These are phyloP conservation scores for Moelleriella libera DNA, from an alignment of 2,329 filamentous ascomycete species.

Conservation along the genomic window DNA sequence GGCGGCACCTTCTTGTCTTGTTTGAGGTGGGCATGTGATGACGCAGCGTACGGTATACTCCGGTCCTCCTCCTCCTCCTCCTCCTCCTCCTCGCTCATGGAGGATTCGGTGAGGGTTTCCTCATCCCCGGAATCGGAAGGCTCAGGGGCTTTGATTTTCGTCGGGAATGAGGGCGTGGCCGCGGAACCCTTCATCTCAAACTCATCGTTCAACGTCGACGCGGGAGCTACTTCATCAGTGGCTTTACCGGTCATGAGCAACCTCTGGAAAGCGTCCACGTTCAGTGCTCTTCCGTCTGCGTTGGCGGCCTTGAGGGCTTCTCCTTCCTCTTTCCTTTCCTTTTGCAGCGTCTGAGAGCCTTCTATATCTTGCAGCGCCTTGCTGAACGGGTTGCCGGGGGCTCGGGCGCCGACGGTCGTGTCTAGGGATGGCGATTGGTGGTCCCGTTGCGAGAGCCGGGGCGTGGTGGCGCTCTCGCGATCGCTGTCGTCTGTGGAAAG, in stretches of 20 bases:
- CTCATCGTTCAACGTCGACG: not conserved
- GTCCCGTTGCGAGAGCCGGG: slow-evolving; percentile 7
- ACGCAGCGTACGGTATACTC: not conserved
- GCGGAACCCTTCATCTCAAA: not conserved
- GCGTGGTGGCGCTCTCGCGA: slow-evolving; percentile 11
- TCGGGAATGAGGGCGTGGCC: not conserved
- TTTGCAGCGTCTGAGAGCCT: slow-evolving; percentile 15
- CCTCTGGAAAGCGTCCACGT: slow-evolving; percentile 67
- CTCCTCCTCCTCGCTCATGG: slow-evolving; percentile 1
- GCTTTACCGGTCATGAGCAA: slow-evolving; percentile 61
- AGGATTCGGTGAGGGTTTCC: slow-evolving; percentile 1
- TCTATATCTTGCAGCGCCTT: slow-evolving; percentile 40
- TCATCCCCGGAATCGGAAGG: not conserved
- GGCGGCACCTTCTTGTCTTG: slow-evolving; percentile 44
- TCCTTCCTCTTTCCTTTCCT: slow-evolving; percentile 16
- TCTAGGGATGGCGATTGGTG: not conserved
- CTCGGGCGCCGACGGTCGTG: not conserved
- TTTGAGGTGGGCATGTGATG: not conserved
- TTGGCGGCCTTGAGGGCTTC: slow-evolving; percentile 17
- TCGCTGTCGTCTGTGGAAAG: slow-evolving; percentile 14
- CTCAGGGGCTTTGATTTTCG: not conserved
- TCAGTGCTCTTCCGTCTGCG: slow-evolving; percentile 35
- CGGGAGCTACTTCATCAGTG: slow-evolving; percentile 11
- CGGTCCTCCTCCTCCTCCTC: not conserved
- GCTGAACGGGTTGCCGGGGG: slow-evolving; percentile 32